Base-by-base conservation (phyloP, 768 basidiomycete species). In the Pseudohyphozyma bogoriensis region DNA sequence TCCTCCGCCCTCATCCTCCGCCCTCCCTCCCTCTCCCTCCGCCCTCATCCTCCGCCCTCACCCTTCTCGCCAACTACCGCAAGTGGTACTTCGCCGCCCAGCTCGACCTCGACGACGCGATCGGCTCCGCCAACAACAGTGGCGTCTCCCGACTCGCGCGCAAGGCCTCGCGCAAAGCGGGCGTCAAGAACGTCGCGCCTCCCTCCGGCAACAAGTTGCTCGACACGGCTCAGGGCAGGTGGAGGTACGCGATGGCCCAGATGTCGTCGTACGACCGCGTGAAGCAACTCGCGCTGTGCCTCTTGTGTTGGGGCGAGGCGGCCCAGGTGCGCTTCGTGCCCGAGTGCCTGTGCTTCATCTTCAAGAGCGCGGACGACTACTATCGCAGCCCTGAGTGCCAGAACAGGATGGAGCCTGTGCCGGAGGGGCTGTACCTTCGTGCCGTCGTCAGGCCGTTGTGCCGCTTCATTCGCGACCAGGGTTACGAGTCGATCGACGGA, bases 81-180 rank as follows among this genome's bases (percentile, higher is more conserved):
- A 96, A 96, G 77, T 97, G 95, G 95, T 99, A 99, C 77, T 99
- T 97, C 74, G 95, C 93, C 32, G 91, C 93, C 24, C 95, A 99
- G 74, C 83, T 99, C 61, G 93, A 97, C 74, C 85, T 97, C 45
- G 95, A 99, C 73, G 95, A 99, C 68, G 93, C 91, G 51, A 85
- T 97, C 55, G 95, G 93, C 32, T 80, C 81, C 9, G 89, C 95
- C 71, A 96, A 95, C 73, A 26, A 36, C 24, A 33, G 89, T 90
- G 92, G 92, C 58, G 66, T 66, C 7, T 82, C 81, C 51, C 85
- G 89, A 13, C 83, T 84, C 60, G 87, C 87, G 65, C 82, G 78
- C 66, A 78, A 80, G 40, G 79, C 79, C 1, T 84, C 82, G 68
- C 68, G 60, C 55, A 62, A 62, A 37, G 64, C 67, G 28, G 72